Evolutionary conservation across 208 protist genomes (phyloP).

Genomic region (Trypanosoma rangeli): DNA sequence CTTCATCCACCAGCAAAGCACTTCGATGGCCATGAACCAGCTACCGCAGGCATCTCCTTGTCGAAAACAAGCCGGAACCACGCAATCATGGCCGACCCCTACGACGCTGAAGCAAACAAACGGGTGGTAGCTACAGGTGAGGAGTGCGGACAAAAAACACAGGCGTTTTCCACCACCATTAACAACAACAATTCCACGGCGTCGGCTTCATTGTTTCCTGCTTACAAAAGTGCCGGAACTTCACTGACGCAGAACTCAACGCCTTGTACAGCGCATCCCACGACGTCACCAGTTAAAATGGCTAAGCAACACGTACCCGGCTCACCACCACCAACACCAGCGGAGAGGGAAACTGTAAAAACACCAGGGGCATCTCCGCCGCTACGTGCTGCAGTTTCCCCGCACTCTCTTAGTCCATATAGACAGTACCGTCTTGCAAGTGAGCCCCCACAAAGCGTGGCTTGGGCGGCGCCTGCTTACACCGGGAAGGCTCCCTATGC

Average conservation of each 20-base stretch:
- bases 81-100: background rate
- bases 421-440: background rate
- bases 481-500: background rate
- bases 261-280: too few species aligned
- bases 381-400: conserved; percentile 53
- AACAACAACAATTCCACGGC: too few species aligned
- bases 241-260: too few species aligned
- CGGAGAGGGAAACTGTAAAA: background rate
- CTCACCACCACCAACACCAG: background rate
- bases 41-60: background rate
- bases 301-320: too few species aligned
- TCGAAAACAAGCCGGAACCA: background rate
- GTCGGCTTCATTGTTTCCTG: too few species aligned
- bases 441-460: conserved; percentile 9
- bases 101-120: background rate
- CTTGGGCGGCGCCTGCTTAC: background rate
- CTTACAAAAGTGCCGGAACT: too few species aligned
- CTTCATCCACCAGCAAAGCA: background rate
- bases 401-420: conserved; percentile 34
- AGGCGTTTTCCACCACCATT: too few species aligned
- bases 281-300: too few species aligned
- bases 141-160: background rate
- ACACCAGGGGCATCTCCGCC: conserved; percentile 34
- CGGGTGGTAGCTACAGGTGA: background rate
- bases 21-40: background rate